Base-by-base conservation (phyloP, 306 rosid genomes). In the Ochetophila trinervis region DNA sequence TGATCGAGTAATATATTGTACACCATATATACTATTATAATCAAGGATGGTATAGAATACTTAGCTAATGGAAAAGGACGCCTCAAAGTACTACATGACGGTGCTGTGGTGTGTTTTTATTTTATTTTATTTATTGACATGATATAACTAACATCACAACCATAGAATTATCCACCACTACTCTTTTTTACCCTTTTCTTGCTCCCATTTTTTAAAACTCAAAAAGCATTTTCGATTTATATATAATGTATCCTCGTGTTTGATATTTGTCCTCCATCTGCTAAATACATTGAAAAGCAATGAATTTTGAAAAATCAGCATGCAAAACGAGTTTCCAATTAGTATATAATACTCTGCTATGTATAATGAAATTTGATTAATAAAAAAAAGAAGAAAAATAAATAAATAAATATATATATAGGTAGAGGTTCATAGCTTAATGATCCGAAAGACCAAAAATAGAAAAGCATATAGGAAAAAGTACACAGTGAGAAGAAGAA, bases 401-500 rank as follows among this genome's bases (percentile, higher is more conserved):
- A 6, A 8, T 24, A 14, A 23, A 32, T 32, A 10, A 4, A 60
- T 21, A 40, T 40, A 40, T 10, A 8, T 20, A 21, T 56, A 37
- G 2, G 40, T 5, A 20, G 19, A 12, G 22, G 15, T 40, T 20
- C 3, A 6, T 61, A 42, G 36, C 30, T 60, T 44, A 48, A 48
- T 15, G 67, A 65, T 65, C 50, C 71, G 18, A 65, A 52, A 51
- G 67, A 51, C 66, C 40, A 35, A 22, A 60, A 61, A 54, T 66
- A 66, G 74, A 72, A 45, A 73, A 40, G 22, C 49, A 57, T 16
- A 62, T 42, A 32, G 49, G 10, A 77, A 10, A 45, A 57, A 57
- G 59, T 27, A 67, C 65, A 65, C 49, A 74, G 81, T 76, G 67
- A 77, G 74, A 85, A 91, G 95, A 84, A 88, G 91, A 91, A 91